A percentile compares a stretch with the other conserved stretches of the same genome.
phyloP scores from a whole-genome alignment of 1,284 basidiomycete species.

The Mycena citricolor region DNA sequence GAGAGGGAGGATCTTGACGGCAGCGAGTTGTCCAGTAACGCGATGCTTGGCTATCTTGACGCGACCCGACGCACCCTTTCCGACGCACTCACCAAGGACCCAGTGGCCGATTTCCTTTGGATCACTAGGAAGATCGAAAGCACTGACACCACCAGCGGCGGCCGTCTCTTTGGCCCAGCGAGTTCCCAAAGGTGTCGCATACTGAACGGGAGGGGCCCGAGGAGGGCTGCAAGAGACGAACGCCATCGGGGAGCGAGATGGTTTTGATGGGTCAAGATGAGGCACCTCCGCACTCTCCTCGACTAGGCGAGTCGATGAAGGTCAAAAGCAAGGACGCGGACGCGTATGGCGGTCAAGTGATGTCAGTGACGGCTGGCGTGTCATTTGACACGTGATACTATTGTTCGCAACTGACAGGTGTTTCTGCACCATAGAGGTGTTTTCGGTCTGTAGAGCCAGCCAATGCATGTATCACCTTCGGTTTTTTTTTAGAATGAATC shows the following conservation, averaged over 20 bases:
- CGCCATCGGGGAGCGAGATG: slow-evolving; percentile 38
- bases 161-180: slow-evolving; percentile 84
- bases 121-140: slow-evolving; percentile 74
- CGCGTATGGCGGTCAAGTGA: no score
- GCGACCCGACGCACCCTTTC: slow-evolving; percentile 92
- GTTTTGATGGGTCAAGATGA: slow-evolving; percentile 30
- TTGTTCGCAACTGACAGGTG: no score
- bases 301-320: slow-evolving; percentile 38
- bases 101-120: slow-evolving; percentile 75
- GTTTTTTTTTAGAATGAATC: neutral
- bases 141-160: slow-evolving; percentile 59
- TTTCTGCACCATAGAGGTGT: no score
- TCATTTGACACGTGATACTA: no score
- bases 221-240: slow-evolving; percentile 53
- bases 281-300: slow-evolving; percentile 34
- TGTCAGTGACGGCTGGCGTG: no score
- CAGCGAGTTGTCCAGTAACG: slow-evolving; percentile 89
- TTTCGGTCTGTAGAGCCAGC: no score
- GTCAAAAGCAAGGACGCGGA: slow-evolving; percentile 8
- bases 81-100: slow-evolving; percentile 93
- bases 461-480: neutral
- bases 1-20: slow-evolving; percentile 96
- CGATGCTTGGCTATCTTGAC: slow-evolving; percentile 94
- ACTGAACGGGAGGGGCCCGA: slow-evolving; percentile 65
- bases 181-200: slow-evolving; percentile 67